Base-by-base conservation (phyloP, 2,329 filamentous ascomycete species). In the Colletotrichum sp. region DNA sequence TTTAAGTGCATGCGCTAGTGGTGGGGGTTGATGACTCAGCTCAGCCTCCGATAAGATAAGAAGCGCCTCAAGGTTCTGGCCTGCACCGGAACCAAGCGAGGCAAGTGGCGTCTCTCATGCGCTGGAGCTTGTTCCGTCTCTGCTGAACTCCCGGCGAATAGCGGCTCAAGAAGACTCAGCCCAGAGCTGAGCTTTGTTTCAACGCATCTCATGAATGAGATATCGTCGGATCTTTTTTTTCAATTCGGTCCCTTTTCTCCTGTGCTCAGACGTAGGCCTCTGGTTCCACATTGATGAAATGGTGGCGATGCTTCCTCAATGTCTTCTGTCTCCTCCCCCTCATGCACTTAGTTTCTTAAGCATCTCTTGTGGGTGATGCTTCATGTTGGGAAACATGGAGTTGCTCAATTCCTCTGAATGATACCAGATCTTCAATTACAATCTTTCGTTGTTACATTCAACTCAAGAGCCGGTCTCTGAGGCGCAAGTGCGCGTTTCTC, bases 151-250 rank as follows among this genome's bases (percentile, higher is more conserved):
- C 18, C 21, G 30, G 30, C 74, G 34, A 76, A 76, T 76, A 36
- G 21, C 32, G 63, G 34, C 16, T 57, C 49, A 52, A 15, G 15
- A 30, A 18, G 57, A 52, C 52, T 28, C 49, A 66, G 44, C 67
- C n/a, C 34, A 30, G 64, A 76, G 73, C 70, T 76, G 71, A 74
- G 57, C 49, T 59, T 59, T 30, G 74, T 76, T 74, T 74, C 59
- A 73, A 74, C 70, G n/a, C 64, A 69, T 65, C 49, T 69, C 32
- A 52, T 65, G 21, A 55, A 44, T 55, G 73, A 26, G 21, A 39
- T 62, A 28, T 72, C 70, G 44, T 76, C 70, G 44, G 39, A 68
- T 76, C 64, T 74, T 60, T n/a, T 60, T n/a, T 32, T 26, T 32
- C 55, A 9, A 24, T 26, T 59, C 59, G 18, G 59, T 52, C 59